Evolutionary conservation across 306 rosid genomes (phyloP), one percentile per base, ranked within the genome.

Genomic region (Vigna mungo): DNA sequence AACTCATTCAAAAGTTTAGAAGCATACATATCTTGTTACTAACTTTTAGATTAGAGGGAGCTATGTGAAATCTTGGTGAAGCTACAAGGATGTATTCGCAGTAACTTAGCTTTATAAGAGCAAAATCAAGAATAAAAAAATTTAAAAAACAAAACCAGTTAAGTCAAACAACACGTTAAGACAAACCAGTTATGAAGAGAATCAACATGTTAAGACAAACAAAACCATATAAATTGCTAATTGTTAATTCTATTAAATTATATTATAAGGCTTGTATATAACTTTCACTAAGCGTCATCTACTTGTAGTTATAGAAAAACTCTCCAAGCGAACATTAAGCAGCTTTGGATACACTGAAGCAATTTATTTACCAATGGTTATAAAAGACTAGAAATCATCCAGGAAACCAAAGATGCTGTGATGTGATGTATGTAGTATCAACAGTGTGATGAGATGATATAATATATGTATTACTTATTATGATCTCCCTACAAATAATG

Each of bases 141-240:
- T 20, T 25, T 68, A 4, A 6, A 54, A 71, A 74, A 74, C 55
- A 68, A 60, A 75, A 9, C 43, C 21, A 75, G 80, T 59, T 54
- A 47, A 20, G 21, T 0, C 21, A 20, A 20, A 20, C 21, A 20
- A 20, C 21, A 20, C 21, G 1, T 20, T 20, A 20, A 20, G 21
- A 20, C 21, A 20, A 20, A 20, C 21, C 1, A 1, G 21, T 48
- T 13, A 9, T 51, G 72, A 68, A 79, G 25, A 74, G 1, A 63
- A n/a, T 8, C 7, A 47, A 72, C 10, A 9, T 34, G 69, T 9
- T 44, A 7, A 10, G 4, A 4, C 2, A 14, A 3, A 9, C 6
- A 15, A 17, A 13, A 72, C 20, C 30, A 83, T 4, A 30, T 64
- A 46, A 43, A 64, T 53, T 44, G 18, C 43, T 43, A 43, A 5